Evolutionary conservation across 208 protist species (phyloP), one percentile per base, ranked within the genome.

Genomic region (Trypanosomatidae sp.): DNA sequence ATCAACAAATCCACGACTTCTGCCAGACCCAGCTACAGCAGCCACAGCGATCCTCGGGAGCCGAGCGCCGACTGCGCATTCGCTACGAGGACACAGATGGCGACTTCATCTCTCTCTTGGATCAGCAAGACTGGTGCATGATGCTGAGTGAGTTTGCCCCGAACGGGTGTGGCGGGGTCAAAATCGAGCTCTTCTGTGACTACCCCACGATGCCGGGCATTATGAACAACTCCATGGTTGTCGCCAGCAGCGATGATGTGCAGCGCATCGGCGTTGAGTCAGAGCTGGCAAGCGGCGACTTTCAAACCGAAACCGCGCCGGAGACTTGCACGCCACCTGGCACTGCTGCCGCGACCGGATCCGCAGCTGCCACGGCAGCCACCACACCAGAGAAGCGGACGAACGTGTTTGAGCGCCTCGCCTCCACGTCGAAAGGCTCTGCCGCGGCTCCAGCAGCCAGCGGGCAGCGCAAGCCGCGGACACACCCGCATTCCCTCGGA

Each of bases 81-180:
- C 89, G 88, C 44, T 95, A 95, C 72, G 83, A 91, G 69, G 91
- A 95, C 73, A 25, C 30, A 3, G 91, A 95, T n/a, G 89, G 91
- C 59, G 91, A 95, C 77, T 92, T 82, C 73, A 93, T 95, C 53
- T 89, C 86, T 28, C 64, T 95, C 41, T 19, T 94, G 30, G 86
- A 85, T 30, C 80, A 92, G 56, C 82, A 91, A 49, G 91, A 95
- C 71, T 95, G 88, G 91, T 69, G 81, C 30, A 77, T 84, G 47
- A 86, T 93, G 81, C 52, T 93, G 33, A 66, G 62, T 2, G 91
- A 95, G 76, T 33, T 86, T 49, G 72, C 77, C 13, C 69, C 81
- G 3, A 33, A 50, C 56, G 79, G 77, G 15, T 19, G 66, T 62
- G 58, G 15, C 5, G 69, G 62, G n/a, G 55, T 66, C 9, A 90